Percentiles rank a stretch among this genome's conserved stretches.
Evolutionary conservation across 495 filamentous ascomycete species (phyloP).

Genomic region (Clavariopsis aquatica): DNA sequence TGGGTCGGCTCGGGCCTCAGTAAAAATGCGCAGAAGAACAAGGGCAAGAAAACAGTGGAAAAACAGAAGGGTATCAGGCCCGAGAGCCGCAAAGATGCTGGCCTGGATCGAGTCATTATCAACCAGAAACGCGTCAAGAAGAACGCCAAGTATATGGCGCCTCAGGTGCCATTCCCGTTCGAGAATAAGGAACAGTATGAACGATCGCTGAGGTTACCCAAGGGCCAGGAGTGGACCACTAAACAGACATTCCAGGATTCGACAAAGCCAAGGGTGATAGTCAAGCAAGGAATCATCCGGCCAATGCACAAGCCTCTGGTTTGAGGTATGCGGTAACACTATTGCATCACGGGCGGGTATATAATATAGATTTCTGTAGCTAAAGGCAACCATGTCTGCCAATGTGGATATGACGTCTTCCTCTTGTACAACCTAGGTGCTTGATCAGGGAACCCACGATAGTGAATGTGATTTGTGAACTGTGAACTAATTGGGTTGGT

Average conservation of each 20-base stretch:
- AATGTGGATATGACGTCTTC: neutral
- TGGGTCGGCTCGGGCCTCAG: slow-evolving; percentile 82
- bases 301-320: slow-evolving; percentile 77
- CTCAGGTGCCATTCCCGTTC: slow-evolving; percentile 78
- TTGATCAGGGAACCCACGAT: neutral
- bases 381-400: neutral
- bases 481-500: neutral
- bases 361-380: neutral
- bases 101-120: slow-evolving; percentile 81
- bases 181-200: slow-evolving; percentile 90
- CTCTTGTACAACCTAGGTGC: neutral
- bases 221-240: slow-evolving; percentile 92
- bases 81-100: slow-evolving; percentile 77
- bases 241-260: slow-evolving; percentile 87
- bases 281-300: slow-evolving; percentile 90
- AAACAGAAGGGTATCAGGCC: slow-evolving; percentile 75
- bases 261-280: slow-evolving; percentile 86
- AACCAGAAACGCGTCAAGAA: slow-evolving; percentile 91
- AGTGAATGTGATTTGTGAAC: neutral
- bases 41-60: slow-evolving; percentile 56
- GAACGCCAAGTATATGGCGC: slow-evolving; percentile 87
- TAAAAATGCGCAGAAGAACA: slow-evolving; percentile 62
- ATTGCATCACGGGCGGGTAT: slow-evolving; percentile 8
- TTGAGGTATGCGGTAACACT: neutral
- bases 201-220: slow-evolving; percentile 76